Evolutionary conservation across 1,139 yeast genomes (phyloP).

Genomic region (Saccharomyces hybrid): DNA sequence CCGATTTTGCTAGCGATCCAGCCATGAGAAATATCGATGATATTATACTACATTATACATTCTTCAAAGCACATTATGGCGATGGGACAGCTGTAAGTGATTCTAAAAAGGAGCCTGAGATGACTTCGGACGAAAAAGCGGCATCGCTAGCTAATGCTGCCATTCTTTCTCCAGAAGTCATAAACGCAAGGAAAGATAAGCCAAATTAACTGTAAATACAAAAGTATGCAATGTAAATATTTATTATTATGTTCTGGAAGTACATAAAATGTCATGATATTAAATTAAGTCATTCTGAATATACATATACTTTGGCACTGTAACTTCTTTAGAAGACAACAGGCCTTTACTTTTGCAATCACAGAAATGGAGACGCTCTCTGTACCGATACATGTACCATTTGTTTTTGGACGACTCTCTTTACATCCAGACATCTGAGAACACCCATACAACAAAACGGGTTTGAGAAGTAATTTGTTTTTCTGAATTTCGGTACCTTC

Average conservation of each 20-base stretch:
- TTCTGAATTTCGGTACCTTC: neutral
- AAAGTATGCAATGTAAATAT: neutral
- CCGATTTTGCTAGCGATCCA: slow-evolving; percentile 94
- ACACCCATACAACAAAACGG: neutral
- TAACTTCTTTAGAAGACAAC: neutral
- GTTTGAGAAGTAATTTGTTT: too few relatives aligned
- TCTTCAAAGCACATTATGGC: slow-evolving; percentile 52
- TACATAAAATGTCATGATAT: neutral
- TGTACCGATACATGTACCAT: too few relatives aligned
- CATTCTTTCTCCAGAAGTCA: slow-evolving; percentile 13
- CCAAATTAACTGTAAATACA: neutral
- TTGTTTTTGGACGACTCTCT: neutral
- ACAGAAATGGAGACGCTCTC: too few relatives aligned
- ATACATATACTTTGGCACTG: neutral
- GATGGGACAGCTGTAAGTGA: slow-evolving; percentile 29
- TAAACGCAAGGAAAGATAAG: slow-evolving; percentile 2
- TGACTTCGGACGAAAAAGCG: slow-evolving; percentile 13
- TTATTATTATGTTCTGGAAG: neutral
- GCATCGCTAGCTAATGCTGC: slow-evolving; percentile 13
- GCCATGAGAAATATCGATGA: slow-evolving; percentile 87
- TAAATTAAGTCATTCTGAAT: neutral
- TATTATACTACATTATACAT: slow-evolving; percentile 84
- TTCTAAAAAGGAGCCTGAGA: slow-evolving; percentile 6
- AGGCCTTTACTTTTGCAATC: neutral
- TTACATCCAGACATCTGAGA: slow-evolving; percentile 1